These are phyloP conservation scores for Penicillium sp. DNA, from an alignment of 2,329 filamentous ascomycete genomes.

Conservation along the genomic window DNA sequence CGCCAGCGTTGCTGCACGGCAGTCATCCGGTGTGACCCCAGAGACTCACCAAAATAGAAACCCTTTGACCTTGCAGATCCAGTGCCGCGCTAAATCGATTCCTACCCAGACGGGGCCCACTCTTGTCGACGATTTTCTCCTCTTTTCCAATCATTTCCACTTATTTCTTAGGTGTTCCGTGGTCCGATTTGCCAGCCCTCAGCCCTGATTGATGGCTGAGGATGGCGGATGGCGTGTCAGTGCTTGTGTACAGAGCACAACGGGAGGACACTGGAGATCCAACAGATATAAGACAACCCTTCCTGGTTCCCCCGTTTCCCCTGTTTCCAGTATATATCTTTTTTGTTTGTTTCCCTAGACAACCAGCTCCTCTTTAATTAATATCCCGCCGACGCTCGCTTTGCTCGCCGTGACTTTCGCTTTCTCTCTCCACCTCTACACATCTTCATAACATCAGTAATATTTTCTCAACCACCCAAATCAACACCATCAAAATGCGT, in stretches of 20 bases:
- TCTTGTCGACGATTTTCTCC: slow-evolving; percentile 5
- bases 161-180: background rate
- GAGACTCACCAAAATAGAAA: slow-evolving; percentile 29
- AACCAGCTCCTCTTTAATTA: slow-evolving; percentile 5
- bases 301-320: background rate
- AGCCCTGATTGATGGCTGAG: slow-evolving; percentile 5
- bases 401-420: slow-evolving; percentile 9
- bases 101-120: background rate
- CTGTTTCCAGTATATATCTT: background rate
- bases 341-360: slow-evolving; percentile 10
- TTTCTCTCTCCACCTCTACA: slow-evolving; percentile 8
- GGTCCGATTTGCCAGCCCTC: background rate
- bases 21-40: slow-evolving; percentile 27
- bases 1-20: slow-evolving; percentile 16
- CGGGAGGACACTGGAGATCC: background rate
- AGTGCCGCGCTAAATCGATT: slow-evolving; percentile 20
- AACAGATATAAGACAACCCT: slow-evolving; percentile 10
- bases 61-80: slow-evolving; percentile 30
- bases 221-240: slow-evolving; percentile 3
- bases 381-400: slow-evolving; percentile 11
- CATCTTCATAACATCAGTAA: slow-evolving; percentile 6
- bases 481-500: slow-evolving; percentile 51
- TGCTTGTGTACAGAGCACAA: background rate
- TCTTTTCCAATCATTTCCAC: slow-evolving; percentile 11
- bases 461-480: slow-evolving; percentile 21